Percentiles rank a stretch among this genome's conserved stretches.
phyloP scores from a whole-genome alignment of 169 alveolate species.

The Cryptosporidium meleagridis region DNA sequence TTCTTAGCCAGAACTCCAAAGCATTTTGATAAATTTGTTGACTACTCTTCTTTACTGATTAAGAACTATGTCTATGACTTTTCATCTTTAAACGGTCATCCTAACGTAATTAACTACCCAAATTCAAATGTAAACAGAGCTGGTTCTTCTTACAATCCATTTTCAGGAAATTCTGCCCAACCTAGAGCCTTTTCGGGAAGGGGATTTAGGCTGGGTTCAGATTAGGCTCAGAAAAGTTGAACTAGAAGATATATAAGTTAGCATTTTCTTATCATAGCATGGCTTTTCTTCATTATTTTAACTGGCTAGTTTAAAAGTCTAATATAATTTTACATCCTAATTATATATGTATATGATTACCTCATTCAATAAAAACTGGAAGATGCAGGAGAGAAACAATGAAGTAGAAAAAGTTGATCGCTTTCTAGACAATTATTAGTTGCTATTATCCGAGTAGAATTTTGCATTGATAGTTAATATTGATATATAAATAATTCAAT shows the following conservation, averaged over 20 bases:
- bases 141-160: slow-evolving; percentile 58
- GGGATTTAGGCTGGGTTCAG: slow-evolving; percentile 84
- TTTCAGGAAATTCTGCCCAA: slow-evolving; percentile 48
- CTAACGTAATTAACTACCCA: slow-evolving; percentile 41
- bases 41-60: slow-evolving; percentile 48
- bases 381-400: background rate
- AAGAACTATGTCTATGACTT: slow-evolving; percentile 77
- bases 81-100: slow-evolving; percentile 33
- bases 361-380: background rate
- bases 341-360: too few relatives aligned
- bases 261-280: background rate
- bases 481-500: background rate
- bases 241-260: background rate
- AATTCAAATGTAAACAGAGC: slow-evolving; percentile 18
- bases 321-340: background rate
- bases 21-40: slow-evolving; percentile 80
- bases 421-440: background rate
- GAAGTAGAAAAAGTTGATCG: too few relatives aligned
- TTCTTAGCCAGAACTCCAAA: slow-evolving; percentile 80
- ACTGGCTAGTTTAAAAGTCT: background rate
- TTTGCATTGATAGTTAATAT: background rate
- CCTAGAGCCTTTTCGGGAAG: slow-evolving; percentile 83
- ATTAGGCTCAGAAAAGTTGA: slow-evolving; percentile 9
- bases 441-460: background rate
- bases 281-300: background rate